phyloP scores from a whole-genome alignment of 345 rosid genomes.

The Linum tenue region DNA sequence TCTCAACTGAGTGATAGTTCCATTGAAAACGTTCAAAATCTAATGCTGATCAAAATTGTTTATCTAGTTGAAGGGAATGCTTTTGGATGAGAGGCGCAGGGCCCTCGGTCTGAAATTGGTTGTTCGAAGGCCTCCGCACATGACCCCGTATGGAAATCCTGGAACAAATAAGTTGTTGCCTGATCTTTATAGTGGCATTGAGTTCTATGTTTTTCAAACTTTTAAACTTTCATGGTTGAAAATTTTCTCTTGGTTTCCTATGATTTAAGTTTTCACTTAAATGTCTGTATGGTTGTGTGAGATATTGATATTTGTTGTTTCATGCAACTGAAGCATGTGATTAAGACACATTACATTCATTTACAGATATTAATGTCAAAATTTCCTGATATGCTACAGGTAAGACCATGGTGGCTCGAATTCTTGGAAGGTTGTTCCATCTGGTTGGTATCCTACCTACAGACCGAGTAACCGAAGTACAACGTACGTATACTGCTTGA shows the following conservation, averaged over 20 bases:
- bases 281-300: too few species aligned
- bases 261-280: too few species aligned
- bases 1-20: too few species aligned
- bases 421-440: slow-evolving; percentile 81
- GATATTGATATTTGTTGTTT: too few species aligned
- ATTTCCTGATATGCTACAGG: slow-evolving; percentile 31
- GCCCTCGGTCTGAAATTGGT: slow-evolving; percentile 88
- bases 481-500: slow-evolving; percentile 41
- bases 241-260: not conserved
- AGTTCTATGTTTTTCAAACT: not conserved
- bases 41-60: too few species aligned
- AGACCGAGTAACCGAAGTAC: slow-evolving; percentile 78
- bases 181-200: slow-evolving; percentile 1
- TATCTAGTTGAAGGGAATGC: slow-evolving; percentile 89
- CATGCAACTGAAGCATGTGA: too few species aligned
- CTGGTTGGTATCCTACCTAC: slow-evolving; percentile 90
- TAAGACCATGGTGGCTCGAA: slow-evolving; percentile 95
- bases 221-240: not conserved
- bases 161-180: slow-evolving; percentile 57
- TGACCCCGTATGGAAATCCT: slow-evolving; percentile 96
- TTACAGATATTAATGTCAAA: too few species aligned
- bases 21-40: too few species aligned
- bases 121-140: slow-evolving; percentile 80
- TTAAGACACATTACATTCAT: too few species aligned
- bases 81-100: slow-evolving; percentile 89